phyloP scores from a whole-genome alignment of 225 moss, liverwort and hornwort species.

The Sphagnum tenellum region DNA sequence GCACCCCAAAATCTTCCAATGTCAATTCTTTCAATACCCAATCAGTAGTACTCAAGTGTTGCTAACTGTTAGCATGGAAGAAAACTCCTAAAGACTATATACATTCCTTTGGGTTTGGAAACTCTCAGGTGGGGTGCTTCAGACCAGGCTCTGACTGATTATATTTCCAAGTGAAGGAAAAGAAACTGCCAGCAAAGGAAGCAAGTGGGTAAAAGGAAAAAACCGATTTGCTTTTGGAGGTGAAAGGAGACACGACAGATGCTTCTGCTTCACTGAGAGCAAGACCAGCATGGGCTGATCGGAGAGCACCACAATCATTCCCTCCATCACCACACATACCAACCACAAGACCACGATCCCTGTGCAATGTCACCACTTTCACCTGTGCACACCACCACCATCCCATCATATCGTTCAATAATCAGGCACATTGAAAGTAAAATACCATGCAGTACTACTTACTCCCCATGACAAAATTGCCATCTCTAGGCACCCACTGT shows the following conservation, averaged over 20 bases:
- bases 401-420: too few relatives aligned
- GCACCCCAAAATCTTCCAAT: not conserved
- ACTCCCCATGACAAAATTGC: too few relatives aligned
- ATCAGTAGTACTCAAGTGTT: too few relatives aligned
- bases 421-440: too few relatives aligned
- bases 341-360: slow-evolving; percentile 44
- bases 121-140: too few relatives aligned
- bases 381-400: slow-evolving; percentile 16
- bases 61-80: too few relatives aligned
- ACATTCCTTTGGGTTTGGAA: too few relatives aligned
- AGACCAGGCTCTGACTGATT: too few relatives aligned
- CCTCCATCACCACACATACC: slow-evolving; percentile 71
- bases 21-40: too few relatives aligned
- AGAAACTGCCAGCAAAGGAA: not conserved
- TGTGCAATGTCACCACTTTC: slow-evolving; percentile 48
- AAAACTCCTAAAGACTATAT: too few relatives aligned
- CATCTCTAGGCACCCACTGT: too few relatives aligned
- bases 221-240: slow-evolving; percentile 48
- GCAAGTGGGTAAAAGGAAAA: not conserved
- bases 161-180: not conserved
- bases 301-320: slow-evolving; percentile 58
- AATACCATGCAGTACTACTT: too few relatives aligned
- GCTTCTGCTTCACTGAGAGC: slow-evolving; percentile 60
- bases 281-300: slow-evolving; percentile 49
- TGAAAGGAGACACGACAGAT: slow-evolving; percentile 56